Base-by-base conservation (phyloP, 768 basidiomycete genomes). In the Gyrodon lividus region DNA sequence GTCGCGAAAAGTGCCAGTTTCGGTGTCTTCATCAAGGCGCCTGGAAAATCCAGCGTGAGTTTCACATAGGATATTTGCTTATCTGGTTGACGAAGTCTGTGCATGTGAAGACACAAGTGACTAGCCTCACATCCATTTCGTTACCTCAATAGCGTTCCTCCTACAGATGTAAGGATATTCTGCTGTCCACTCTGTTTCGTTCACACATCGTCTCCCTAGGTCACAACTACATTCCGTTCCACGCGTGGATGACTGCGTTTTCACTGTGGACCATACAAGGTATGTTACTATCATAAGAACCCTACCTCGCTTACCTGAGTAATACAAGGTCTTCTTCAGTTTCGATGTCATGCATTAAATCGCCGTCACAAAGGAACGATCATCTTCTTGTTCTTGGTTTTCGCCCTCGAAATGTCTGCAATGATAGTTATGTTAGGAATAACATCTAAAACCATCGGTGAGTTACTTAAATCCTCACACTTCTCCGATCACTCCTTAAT, bases 231-330 rank as follows among this genome's bases (percentile, higher is more conserved):
- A 26, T 50, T 20, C 17, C n/a, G 6, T 50, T 50, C 17, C 48
- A 50, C 31, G 48, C 40, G 7, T 50, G 48, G 48, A 40, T 38
- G 24, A 50, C 48, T 20, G 48, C 48, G 6, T 28, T 50, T 34
- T 33, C 40, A 22, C 13, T 41, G 10, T 50, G 48, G 48, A 40
- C 38, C 28, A 40, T 42, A 6, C 48, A 50, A 50, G 39, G 48
- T 31, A 14, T 14, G 26, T 42, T 31, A 12, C 33, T 12, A 19
- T 47, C 7, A 31, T n/a, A 6, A 30, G 31, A 10, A 17, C 20
- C n/a, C 7, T 14, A 19, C 20, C 14, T 16, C 43, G n/a, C 16
- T 24, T 8, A 30, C 14, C 22, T 26, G 31, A 17, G 16, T 24
- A 23, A 5, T 23, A 13, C 31, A 13, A 50, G 48, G 37, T 26